Evolutionary conservation across 2,329 filamentous ascomycete species (phyloP).

Genomic region (Pleoardoris graminearum): DNA sequence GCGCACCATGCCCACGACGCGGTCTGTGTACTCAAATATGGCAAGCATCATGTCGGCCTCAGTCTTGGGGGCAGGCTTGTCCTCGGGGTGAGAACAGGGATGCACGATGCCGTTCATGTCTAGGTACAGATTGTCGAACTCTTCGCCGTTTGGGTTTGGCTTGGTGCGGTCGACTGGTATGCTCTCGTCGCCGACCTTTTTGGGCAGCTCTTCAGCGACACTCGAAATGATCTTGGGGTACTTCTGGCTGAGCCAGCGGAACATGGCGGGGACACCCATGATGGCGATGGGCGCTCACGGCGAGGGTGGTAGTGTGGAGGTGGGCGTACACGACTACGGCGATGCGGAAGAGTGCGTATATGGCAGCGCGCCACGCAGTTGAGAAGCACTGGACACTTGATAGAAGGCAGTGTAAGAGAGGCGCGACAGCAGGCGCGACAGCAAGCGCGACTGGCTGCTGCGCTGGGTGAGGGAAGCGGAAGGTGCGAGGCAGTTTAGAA

Average conservation of each 20-base stretch:
- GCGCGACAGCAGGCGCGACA: background rate
- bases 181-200: conserved; percentile 78
- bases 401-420: background rate
- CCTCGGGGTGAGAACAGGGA: conserved; percentile 96
- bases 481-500: conserved; percentile 2
- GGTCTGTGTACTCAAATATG: conserved; percentile 97
- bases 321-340: background rate
- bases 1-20: conserved; percentile 97
- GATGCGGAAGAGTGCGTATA: conserved; percentile 4
- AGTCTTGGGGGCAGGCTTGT: conserved; percentile 83
- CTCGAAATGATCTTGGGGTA: conserved; percentile 96
- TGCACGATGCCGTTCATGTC: conserved; percentile 99
- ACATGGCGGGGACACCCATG: conserved; percentile 95
- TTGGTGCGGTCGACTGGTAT: conserved; percentile 83
- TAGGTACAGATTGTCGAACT: conserved; percentile 96
- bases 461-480: conserved; percentile 6
- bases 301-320: conserved; percentile 6
- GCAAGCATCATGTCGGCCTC: conserved; percentile 99
- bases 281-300: conserved; percentile 32
- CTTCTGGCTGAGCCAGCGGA: conserved; percentile 94
- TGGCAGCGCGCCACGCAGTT: conserved; percentile 6
- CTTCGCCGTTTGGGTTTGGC: conserved; percentile 94
- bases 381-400: conserved; percentile 2
- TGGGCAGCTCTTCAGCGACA: conserved; percentile 83
- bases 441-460: conserved; percentile 3